Evolutionary conservation across 306 rosid genomes (phyloP).

Genomic region (Quercus suber): DNA sequence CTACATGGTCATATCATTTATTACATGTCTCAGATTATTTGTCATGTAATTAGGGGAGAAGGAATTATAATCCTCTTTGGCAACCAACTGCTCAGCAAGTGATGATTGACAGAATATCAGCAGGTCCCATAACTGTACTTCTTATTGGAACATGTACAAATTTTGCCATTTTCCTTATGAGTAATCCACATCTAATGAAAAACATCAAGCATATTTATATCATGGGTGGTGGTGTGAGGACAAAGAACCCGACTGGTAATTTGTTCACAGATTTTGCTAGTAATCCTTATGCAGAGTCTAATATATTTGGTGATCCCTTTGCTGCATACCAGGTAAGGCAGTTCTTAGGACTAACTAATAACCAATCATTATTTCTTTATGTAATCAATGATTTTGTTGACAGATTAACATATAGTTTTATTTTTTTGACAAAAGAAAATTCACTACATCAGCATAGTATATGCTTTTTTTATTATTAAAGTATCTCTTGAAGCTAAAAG

Average conservation of each 20-base stretch:
- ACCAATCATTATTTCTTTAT: background rate
- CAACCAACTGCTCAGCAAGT: conserved; percentile 88
- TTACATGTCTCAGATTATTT: conserved; percentile 15
- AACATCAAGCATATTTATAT: conserved; percentile 75
- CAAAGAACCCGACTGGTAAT: conserved; percentile 82
- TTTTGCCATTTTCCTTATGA: conserved; percentile 80
- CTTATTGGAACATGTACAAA: conserved; percentile 75
- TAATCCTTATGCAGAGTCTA: conserved; percentile 89
- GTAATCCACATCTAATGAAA: conserved; percentile 70
- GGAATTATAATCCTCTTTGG: conserved; percentile 59
- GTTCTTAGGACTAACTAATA: background rate
- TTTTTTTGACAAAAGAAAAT: no score
- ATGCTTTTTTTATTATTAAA: background rate
- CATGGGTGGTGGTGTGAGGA: conserved; percentile 91
- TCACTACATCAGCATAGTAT: background rate
- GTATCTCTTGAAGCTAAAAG: background rate
- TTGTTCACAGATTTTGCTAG: conserved; percentile 64
- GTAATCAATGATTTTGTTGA: background rate
- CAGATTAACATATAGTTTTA: background rate
- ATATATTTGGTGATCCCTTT: conserved; percentile 85
- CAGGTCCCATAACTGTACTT: conserved; percentile 65
- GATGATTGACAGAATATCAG: conserved; percentile 74
- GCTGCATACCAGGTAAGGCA: conserved; percentile 79
- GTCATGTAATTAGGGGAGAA: conserved; percentile 54
- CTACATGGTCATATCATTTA: conserved; percentile 1